Conservation (phyloP, 2,329 filamentous ascomycete species). For the Lecanosticta acicola region DNA sequence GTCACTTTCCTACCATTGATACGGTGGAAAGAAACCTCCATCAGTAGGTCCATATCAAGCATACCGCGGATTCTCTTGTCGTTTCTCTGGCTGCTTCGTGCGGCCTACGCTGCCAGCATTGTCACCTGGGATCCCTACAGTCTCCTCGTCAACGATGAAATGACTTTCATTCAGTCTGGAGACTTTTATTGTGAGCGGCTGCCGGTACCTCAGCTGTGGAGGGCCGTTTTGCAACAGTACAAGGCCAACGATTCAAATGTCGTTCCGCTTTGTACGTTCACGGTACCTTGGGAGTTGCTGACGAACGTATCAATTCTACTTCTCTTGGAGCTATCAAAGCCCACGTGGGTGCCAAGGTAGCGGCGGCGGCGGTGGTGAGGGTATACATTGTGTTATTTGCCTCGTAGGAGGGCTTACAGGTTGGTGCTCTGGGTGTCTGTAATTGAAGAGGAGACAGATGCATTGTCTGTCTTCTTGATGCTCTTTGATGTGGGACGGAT, state of each 20-base stretch:
- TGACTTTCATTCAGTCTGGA: constrained; percentile 49
- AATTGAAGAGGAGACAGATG: no score
- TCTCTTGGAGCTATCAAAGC: constrained; percentile 28
- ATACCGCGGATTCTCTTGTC: no score
- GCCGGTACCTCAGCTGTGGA: constrained; percentile 48
- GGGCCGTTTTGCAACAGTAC: constrained; percentile 48
- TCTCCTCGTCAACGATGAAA: constrained; percentile 47
- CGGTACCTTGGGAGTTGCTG: background rate
- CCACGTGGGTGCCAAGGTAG: constrained; percentile 12
- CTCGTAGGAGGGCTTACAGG: no score
- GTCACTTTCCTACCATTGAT: no score
- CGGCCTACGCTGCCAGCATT: constrained; percentile 27
- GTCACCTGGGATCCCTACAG: constrained; percentile 53
- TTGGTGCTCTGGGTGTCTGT: no score
- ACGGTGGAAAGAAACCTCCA: no score
- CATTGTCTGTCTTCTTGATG: no score
- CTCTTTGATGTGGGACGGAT: no score
- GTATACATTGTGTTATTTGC: no score
- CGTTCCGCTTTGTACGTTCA: constrained; percentile 5
- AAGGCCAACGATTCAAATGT: constrained; percentile 32
- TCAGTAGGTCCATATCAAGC: no score
- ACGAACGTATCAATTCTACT: constrained; percentile 15
- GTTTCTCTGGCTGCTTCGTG: no score
- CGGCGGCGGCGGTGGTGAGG: no score
- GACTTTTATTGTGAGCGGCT: constrained; percentile 52